A percentile compares a stretch with the other conserved stretches of the same genome.
Evolutionary conservation across 441 rosid species (phyloP).

Genomic region (Hura crepitans): DNA sequence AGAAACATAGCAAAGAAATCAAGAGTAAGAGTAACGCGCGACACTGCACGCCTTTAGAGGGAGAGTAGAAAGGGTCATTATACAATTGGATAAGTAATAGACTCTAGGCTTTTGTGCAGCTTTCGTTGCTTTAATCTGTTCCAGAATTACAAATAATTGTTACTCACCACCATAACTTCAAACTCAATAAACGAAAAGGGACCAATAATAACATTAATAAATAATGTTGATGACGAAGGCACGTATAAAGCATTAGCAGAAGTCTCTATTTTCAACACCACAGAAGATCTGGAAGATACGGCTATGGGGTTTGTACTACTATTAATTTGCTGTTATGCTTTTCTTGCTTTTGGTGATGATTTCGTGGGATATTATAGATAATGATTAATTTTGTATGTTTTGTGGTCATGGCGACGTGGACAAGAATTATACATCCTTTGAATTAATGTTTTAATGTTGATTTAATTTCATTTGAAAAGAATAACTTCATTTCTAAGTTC

Average conservation of each 20-base stretch:
- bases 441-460: too few species aligned
- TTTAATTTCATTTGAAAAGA: too few species aligned
- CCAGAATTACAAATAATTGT: conserved; percentile 11
- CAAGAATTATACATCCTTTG: too few species aligned
- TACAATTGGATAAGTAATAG: conserved; percentile 72
- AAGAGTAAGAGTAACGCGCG: conserved; percentile 1
- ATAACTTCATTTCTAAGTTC: too few species aligned
- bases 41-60: conserved; percentile 63
- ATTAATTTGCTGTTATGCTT: too few species aligned
- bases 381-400: too few species aligned
- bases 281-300: too few species aligned
- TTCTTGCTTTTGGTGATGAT: too few species aligned
- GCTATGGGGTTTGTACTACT: too few species aligned
- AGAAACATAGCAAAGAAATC: background rate
- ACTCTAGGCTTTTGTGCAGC: conserved; percentile 76
- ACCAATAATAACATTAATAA: background rate
- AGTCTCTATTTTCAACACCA: background rate
- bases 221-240: background rate
- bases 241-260: background rate
- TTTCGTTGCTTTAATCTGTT: conserved; percentile 74
- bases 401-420: too few species aligned
- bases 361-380: too few species aligned
- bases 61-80: conserved; percentile 64
- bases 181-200: background rate
- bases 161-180: background rate